Base-by-base conservation (phyloP, 2,329 filamentous ascomycete species). In the Alternaria rosae region DNA sequence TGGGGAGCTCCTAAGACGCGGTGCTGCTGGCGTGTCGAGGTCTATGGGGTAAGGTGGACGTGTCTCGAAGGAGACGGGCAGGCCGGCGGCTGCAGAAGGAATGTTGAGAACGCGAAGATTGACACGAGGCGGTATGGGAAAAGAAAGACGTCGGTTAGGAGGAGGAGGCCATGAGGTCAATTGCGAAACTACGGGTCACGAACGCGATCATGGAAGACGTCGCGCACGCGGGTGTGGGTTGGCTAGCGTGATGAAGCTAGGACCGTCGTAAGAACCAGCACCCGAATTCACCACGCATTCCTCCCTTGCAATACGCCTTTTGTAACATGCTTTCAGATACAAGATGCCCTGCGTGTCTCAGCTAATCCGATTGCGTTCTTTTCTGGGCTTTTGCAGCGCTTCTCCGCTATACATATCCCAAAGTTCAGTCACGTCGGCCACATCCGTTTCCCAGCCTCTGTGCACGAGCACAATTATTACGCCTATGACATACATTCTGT, bases 161-260 rank as follows among this genome's bases (percentile, higher is more conserved):
- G 61, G 59, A 72, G 69, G 68, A 68, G 74, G 76, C 75, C 76
- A 77, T 78, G 71, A 73, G 72, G 70, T 72, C 70, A 71, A 74
- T 72, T 74, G 70, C 68, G 65, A 71, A 66, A 32, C 60, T 66
- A 71, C 64, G 69, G 69, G 63, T 70, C 70, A 65, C 67, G 68
- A 67, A 59, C 70, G 66, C 70, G 74, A 63, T 67, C 64, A 57
- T 30, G 32, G 56, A 59, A 61, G 57, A 45, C 59, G 55, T 53
- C 51, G 35, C 50, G 47, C 35, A 66, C 68, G 69, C 65, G 68
- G 59, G 58, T 62, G 62, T 57, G 62, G 62, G 54, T 51, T 47
- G 53, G 41, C 35, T 65, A 65, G 61, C 67, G 66, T 57, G 61
- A 54, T 54, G 54, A 62, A 72, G 71, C 71, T 72, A 64, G 71